phyloP scores from a whole-genome alignment of 495 filamentous ascomycete species.

The Penicillium canariense region DNA sequence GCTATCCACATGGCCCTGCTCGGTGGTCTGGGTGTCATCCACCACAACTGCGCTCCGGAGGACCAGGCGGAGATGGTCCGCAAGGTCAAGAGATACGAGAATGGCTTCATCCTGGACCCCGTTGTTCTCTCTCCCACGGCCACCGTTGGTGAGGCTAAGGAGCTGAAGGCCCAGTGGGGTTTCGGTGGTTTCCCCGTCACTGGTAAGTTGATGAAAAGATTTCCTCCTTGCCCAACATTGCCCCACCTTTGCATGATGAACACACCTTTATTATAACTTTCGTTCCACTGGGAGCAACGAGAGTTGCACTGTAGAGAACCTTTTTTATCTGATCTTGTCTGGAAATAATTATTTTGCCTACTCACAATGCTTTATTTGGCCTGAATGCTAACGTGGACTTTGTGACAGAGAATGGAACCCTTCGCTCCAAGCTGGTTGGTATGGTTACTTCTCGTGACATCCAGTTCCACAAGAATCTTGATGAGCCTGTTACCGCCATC shows the following conservation, averaged over 20 bases:
- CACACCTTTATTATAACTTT: constrained; percentile 88
- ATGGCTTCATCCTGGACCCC: constrained; percentile 96
- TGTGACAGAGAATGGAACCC: constrained; percentile 76
- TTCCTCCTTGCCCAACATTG: constrained; percentile 16
- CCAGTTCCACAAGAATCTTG: constrained; percentile 76
- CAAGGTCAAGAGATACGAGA: constrained; percentile 99
- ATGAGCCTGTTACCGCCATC: constrained; percentile 76
- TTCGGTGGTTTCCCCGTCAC: constrained; percentile 99
- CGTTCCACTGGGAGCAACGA: constrained; percentile 94
- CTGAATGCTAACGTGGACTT: constrained; percentile 27
- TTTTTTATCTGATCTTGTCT: constrained; percentile 41
- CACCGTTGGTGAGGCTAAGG: constrained; percentile 88
- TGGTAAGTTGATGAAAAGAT: constrained; percentile 60
- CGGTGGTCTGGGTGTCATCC: constrained; percentile 93
- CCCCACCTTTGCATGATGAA: constrained; percentile 62
- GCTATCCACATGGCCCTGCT: constrained; percentile 98
- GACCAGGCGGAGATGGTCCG: constrained; percentile 98
- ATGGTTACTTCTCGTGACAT: constrained; percentile 98
- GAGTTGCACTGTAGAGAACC: constrained; percentile 78
- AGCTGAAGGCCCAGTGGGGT: constrained; percentile 94
- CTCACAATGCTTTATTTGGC: constrained; percentile 30
- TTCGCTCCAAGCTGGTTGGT: constrained; percentile 91
- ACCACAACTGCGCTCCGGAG: constrained; percentile 96
- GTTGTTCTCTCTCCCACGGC: constrained; percentile 85
- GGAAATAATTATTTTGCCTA: constrained; percentile 12